Evolutionary conservation across 768 basidiomycete genomes (phyloP).

Genomic region (Collybiopsis confluens): DNA sequence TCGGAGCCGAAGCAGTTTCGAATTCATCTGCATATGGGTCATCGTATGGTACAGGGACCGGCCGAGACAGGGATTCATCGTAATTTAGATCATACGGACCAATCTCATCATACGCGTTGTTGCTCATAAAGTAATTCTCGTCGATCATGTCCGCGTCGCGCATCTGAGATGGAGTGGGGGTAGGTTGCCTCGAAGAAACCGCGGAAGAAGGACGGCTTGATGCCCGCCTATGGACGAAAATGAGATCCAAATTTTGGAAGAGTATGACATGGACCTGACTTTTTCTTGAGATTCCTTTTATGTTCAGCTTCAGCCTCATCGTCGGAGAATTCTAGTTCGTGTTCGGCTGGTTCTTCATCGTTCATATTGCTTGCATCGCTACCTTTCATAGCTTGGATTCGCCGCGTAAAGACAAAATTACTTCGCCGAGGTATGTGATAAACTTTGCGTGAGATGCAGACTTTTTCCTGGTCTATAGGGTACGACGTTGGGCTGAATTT

Average conservation of each 20-base stretch:
- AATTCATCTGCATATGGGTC: conserved; percentile 65
- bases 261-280: conserved; percentile 33
- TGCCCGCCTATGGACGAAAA: conserved; percentile 39
- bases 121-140: conserved; percentile 40
- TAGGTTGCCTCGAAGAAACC: conserved; percentile 50
- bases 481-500: conserved; percentile 62
- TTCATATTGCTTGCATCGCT: conserved; percentile 93
- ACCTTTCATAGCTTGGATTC: conserved; percentile 69
- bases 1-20: conserved; percentile 24
- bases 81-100: conserved; percentile 69
- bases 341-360: conserved; percentile 89
- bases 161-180: conserved; percentile 49
- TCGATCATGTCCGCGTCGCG: conserved; percentile 48
- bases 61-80: conserved; percentile 51
- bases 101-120: conserved; percentile 63
- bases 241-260: not conserved
- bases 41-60: conserved; percentile 68
- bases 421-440: conserved; percentile 82
- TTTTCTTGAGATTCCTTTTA: conserved; percentile 56
- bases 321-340: conserved; percentile 92
- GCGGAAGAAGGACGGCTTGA: conserved; percentile 46
- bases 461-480: conserved; percentile 54
- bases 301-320: conserved; percentile 86
- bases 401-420: conserved; percentile 76
- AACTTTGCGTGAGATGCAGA: conserved; percentile 56